Conservation (phyloP, 768 basidiomycete species). For the Tephrocybe rancida region DNA sequence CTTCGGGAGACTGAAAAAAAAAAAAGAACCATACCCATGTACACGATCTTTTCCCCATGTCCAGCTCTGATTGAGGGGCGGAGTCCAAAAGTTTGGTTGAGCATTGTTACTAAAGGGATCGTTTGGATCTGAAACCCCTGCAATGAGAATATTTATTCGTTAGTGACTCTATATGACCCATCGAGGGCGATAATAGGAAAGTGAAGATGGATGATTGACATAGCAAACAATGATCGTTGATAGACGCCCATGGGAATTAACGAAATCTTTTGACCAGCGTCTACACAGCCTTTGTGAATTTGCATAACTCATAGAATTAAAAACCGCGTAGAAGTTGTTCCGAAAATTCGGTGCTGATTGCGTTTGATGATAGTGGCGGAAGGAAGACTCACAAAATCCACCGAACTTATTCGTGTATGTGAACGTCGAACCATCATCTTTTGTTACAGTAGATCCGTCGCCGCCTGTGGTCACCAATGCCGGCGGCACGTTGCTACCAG, state of each 20-base stretch:
- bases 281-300: constrained; percentile 5
- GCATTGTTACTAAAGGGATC: constrained; percentile 80
- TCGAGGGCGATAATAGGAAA: neutral
- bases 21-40: constrained; percentile 50
- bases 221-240: neutral
- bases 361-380: neutral
- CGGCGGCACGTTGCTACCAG: constrained; percentile 8
- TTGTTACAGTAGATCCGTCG: constrained; percentile 67
- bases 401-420: constrained; percentile 79
- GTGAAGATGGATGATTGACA: neutral
- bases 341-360: neutral
- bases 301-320: neutral
- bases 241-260: constrained; percentile 3
- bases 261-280: neutral
- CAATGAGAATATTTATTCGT: constrained; percentile 7
- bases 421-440: constrained; percentile 71
- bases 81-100: constrained; percentile 77
- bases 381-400: constrained; percentile 60
- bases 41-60: constrained; percentile 63
- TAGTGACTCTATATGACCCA: constrained; percentile 7
- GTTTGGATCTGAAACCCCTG: constrained; percentile 68
- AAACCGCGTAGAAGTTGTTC: neutral
- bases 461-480: constrained; percentile 51
- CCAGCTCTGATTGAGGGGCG: constrained; percentile 78
- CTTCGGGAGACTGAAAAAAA: neutral